Percentiles rank a stretch among this genome's conserved stretches.
Conservation (phyloP, 495 filamentous ascomycete species). For the Tuber magnatum region DNA sequence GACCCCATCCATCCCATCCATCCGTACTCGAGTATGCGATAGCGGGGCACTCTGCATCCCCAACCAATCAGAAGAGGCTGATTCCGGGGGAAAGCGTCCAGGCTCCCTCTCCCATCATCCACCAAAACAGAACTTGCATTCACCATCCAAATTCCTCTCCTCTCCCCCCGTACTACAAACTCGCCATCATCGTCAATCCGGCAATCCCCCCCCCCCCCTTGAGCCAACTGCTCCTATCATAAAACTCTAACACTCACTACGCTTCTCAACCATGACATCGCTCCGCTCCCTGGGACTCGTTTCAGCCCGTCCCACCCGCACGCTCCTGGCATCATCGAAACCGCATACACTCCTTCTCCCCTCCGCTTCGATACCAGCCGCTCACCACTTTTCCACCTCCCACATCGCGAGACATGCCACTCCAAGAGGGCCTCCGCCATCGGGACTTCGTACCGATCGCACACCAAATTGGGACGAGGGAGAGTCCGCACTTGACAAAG, state of each 20-base stretch:
- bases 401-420: conserved; percentile 14
- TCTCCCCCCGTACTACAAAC: background rate
- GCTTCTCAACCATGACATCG: conserved; percentile 18
- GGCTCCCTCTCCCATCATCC: conserved; percentile 1
- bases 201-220: conserved; percentile 1
- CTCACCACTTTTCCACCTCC: conserved; percentile 21
- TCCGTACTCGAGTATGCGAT: too few species aligned
- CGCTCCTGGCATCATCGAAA: background rate
- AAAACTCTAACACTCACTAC: conserved; percentile 1
- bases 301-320: conserved; percentile 9
- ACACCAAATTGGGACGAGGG: conserved; percentile 53
- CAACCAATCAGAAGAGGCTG: background rate
- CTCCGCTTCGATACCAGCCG: background rate
- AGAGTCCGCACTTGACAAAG: conserved; percentile 71
- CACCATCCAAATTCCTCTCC: conserved; percentile 16
- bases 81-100: background rate
- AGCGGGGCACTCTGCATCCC: background rate
- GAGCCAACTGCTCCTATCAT: conserved; percentile 12
- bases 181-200: background rate
- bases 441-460: conserved; percentile 26
- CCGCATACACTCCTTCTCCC: conserved; percentile 6
- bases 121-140: conserved; percentile 10
- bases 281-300: conserved; percentile 28
- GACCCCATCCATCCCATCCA: too few species aligned
- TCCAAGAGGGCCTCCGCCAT: conserved; percentile 11